Evolutionary conservation across 2,329 filamentous ascomycete genomes (phyloP).

Genomic region (Penicillium griseofulvum): DNA sequence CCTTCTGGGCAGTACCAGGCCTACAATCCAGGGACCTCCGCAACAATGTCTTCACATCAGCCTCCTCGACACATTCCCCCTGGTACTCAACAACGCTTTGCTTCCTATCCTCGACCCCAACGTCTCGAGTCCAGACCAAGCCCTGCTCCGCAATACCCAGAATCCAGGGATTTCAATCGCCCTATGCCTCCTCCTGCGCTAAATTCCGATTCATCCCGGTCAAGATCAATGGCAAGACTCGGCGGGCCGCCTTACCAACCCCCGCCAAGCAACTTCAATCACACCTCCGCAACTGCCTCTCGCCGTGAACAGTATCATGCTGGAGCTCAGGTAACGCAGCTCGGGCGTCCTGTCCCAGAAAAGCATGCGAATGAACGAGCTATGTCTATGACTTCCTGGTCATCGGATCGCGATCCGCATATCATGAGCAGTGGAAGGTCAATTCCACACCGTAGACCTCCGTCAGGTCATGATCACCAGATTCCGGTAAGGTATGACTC

Average conservation of each 20-base stretch:
- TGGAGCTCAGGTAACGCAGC: constrained; percentile 73
- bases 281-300: constrained; percentile 70
- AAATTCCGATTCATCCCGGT: constrained; percentile 82
- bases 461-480: constrained; percentile 48
- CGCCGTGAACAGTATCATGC: constrained; percentile 71
- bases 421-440: constrained; percentile 84
- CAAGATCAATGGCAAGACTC: constrained; percentile 83
- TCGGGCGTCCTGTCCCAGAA: constrained; percentile 87
- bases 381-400: constrained; percentile 91
- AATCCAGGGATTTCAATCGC: constrained; percentile 58
- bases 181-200: constrained; percentile 66
- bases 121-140: constrained; percentile 63
- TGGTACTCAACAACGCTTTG: constrained; percentile 54
- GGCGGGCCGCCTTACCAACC: constrained; percentile 71
- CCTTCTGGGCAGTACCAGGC: constrained; percentile 44
- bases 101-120: constrained; percentile 67
- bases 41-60: constrained; percentile 48
- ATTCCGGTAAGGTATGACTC: constrained; percentile 34
- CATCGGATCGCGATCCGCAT: constrained; percentile 72
- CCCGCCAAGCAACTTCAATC: constrained; percentile 60
- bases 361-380: constrained; percentile 88
- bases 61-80: constrained; percentile 61
- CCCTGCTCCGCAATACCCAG: constrained; percentile 54
- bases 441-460: constrained; percentile 72
- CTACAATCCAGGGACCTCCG: constrained; percentile 33